Percentiles rank a stretch among this genome's conserved stretches.
These are phyloP conservation scores for Gomphus bonarii DNA, from an alignment of 1,284 basidiomycete species.

Conservation along the genomic window DNA sequence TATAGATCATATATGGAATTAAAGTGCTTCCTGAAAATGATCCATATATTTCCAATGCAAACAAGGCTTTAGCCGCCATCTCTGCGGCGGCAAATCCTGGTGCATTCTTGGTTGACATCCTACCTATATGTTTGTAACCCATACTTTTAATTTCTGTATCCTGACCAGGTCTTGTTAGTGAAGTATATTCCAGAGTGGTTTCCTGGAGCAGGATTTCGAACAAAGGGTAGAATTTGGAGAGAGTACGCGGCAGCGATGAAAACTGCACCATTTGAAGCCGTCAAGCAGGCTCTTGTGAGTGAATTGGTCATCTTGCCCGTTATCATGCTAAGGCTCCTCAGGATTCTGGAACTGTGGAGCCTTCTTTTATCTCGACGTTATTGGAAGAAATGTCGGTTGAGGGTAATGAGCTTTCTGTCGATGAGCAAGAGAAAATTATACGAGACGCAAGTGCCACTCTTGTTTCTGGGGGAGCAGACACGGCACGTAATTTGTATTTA, in stretches of 20 bases:
- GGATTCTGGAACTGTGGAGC: too few species aligned
- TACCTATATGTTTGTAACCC: not conserved
- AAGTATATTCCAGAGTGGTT: constrained; percentile 19
- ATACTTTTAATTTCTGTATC: not conserved
- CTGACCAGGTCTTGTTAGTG: constrained; percentile 11
- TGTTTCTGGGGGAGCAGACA: not conserved
- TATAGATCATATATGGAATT: constrained; percentile 11
- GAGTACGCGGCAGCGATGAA: too few species aligned
- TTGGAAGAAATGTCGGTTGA: too few species aligned
- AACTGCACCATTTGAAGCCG: too few species aligned
- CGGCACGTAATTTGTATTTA: not conserved
- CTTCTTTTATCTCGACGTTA: too few species aligned
- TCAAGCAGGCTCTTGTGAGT: too few species aligned
- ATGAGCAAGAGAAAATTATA: not conserved
- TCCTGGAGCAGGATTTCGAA: constrained; percentile 19
- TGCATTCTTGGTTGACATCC: not conserved
- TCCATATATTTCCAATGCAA: constrained; percentile 19
- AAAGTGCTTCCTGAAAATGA: constrained; percentile 20
- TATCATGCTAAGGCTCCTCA: too few species aligned
- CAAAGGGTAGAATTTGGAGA: constrained; percentile 9
- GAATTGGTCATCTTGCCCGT: too few species aligned
- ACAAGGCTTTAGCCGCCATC: constrained; percentile 15
- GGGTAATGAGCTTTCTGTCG: not conserved
- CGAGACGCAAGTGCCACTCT: not conserved
- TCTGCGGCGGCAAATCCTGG: constrained; percentile 4